Evolutionary conservation across 2,329 filamentous ascomycete genomes (phyloP), one percentile per base, ranked within the genome.

Genomic region (Endocalyx cinctus): DNA sequence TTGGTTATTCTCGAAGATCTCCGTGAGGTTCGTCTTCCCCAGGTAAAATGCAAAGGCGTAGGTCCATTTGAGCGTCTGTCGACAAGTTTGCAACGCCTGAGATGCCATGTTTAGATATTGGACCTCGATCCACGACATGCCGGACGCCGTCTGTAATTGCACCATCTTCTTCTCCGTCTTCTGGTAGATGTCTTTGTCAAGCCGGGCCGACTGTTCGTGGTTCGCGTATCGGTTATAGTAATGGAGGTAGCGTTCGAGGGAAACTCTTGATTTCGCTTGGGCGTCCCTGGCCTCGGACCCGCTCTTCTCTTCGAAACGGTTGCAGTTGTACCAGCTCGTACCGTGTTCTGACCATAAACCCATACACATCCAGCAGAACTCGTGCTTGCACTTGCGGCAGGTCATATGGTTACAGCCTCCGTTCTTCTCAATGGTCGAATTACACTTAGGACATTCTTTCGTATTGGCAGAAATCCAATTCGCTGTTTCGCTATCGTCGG

Each of bases 121-220:
- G 6, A 98, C 92, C 58, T 98, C 92, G 39, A 98, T 98, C 92
- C 92, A 98, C 0, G 89, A 96, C 79, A 98, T 88, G 43, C 87
- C 88, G 0, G 90, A 96, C 17, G 87, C 81, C 25, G 85, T 88
- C 62, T 98, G 92, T 27, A 98, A 73, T 58, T 92, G 85, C 18
- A 90, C 85, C 92, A 98, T 98, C 72, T 98, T 98, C 74, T 90
- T 94, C 63, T 98, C 90, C 1, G 92, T 97, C 73, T 96, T 96
- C 31, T 84, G 72, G 47, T 88, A 95, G 33, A 97, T 84, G 60
- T 98, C 92, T 65, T 89, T 96, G 62, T 98, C 92, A 13, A 98
- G 75, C 48, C 90, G 90, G 7, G 92, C 92, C 1, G 89, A 96
- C 62, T 97, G 92, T 60, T 98, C 92, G 65, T 98, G 92, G 63